Evolutionary conservation across 305 asterid species (phyloP).

Genomic region (Fraxinus nigra): DNA sequence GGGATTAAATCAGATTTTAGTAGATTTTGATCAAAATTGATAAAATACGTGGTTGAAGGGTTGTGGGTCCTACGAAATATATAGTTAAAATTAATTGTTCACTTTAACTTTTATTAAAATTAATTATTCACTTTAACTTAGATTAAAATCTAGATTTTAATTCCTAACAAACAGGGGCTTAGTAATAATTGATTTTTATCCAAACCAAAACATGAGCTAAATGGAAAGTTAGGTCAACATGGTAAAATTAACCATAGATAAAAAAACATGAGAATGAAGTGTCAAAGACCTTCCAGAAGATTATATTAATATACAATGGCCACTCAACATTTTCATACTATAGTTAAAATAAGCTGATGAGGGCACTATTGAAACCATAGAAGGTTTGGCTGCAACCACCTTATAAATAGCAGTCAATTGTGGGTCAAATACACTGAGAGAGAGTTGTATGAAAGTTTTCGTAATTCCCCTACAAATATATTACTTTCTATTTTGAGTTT

Average conservation of each 20-base stretch:
- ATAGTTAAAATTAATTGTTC: no score
- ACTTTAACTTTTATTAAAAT: no score
- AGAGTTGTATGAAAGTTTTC: neutral
- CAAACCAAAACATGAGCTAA: neutral
- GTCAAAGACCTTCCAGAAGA: conserved; percentile 1
- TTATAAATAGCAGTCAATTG: neutral
- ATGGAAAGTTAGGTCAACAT: neutral
- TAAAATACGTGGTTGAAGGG: no score
- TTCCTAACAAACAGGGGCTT: no score
- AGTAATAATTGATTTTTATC: neutral
- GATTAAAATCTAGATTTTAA: no score
- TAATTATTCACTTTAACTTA: no score
- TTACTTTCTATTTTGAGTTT: neutral
- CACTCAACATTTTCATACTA: neutral
- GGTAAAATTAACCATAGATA: neutral
- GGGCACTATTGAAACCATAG: neutral
- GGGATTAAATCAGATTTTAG: no score
- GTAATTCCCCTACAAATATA: neutral
- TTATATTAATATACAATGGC: neutral
- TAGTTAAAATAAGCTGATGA: neutral
- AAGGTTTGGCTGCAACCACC: neutral
- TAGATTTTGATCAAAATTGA: no score
- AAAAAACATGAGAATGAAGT: conserved; percentile 2
- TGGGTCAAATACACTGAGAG: neutral
- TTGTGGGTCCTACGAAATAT: no score